These are phyloP conservation scores for Bathelium albidoporum DNA, from an alignment of 495 filamentous ascomycete genomes.

Conservation along the genomic window DNA sequence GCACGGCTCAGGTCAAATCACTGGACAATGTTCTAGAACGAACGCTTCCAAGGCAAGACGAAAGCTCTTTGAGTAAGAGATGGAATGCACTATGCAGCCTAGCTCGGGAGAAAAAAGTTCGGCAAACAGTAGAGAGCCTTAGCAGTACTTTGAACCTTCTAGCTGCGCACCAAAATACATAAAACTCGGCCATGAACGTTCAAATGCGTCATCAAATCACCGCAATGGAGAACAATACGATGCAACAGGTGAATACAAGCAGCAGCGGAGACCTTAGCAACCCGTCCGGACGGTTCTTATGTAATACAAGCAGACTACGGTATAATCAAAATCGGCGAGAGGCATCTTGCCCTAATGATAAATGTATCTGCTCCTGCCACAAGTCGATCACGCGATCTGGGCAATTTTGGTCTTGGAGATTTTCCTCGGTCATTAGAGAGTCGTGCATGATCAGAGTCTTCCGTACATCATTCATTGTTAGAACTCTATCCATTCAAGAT, in stretches of 20 bases:
- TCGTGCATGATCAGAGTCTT: background rate
- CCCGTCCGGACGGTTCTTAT: background rate
- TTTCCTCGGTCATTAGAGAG: background rate
- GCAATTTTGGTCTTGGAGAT: background rate
- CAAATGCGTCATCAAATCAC: background rate
- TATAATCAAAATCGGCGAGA: background rate
- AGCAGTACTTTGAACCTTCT: background rate
- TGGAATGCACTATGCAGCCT: background rate
- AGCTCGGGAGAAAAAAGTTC: background rate
- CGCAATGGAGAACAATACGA: background rate
- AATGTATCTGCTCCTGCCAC: background rate
- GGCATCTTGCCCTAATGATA: background rate
- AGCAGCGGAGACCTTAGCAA: background rate
- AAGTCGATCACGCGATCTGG: background rate
- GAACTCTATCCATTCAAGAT: background rate
- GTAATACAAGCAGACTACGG: background rate
- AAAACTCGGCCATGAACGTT: background rate
- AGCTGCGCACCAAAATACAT: background rate
- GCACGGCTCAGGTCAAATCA: background rate
- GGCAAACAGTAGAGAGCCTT: background rate
- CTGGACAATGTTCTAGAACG: background rate
- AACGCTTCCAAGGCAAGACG: background rate
- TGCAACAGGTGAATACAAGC: background rate
- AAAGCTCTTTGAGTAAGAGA: background rate
- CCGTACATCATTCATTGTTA: background rate